These are phyloP conservation scores for Penicillium cinerascens DNA, from an alignment of 495 filamentous ascomycete genomes.

Conservation along the genomic window DNA sequence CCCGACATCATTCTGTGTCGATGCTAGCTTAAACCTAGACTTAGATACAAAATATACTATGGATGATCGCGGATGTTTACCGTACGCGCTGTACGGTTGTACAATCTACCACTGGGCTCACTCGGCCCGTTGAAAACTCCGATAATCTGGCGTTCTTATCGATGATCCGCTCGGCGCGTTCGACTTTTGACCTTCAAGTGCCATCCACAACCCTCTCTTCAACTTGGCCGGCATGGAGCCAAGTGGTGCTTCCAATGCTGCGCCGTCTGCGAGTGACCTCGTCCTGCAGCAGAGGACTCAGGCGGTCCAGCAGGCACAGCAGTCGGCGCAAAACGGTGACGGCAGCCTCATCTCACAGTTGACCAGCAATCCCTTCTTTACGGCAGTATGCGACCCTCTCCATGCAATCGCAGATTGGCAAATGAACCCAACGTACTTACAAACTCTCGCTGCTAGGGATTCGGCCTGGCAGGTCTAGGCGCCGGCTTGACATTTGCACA, in stretches of 20 bases:
- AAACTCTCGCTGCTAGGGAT: slow-evolving; percentile 47
- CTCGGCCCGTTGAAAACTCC: slow-evolving; percentile 37
- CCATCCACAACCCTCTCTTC: slow-evolving; percentile 9
- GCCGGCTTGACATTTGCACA: slow-evolving; percentile 73
- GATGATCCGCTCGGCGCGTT: not conserved
- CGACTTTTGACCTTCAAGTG: slow-evolving; percentile 1
- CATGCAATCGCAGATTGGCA: not conserved
- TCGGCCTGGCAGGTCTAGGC: slow-evolving; percentile 86
- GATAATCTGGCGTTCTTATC: slow-evolving; percentile 26
- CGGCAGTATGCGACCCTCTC: slow-evolving; percentile 46
- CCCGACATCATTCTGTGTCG: not conserved
- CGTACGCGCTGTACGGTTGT: not conserved
- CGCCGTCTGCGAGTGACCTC: slow-evolving; percentile 36
- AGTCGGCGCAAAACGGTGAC: slow-evolving; percentile 31
- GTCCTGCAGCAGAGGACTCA: slow-evolving; percentile 40
- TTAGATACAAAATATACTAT: not conserved
- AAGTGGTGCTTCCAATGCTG: slow-evolving; percentile 31
- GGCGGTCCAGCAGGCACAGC: slow-evolving; percentile 26
- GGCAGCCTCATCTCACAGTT: slow-evolving; percentile 52
- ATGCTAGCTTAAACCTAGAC: not conserved
- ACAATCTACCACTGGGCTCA: slow-evolving; percentile 5
- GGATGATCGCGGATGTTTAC: not conserved
- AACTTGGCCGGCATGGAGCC: slow-evolving; percentile 37
- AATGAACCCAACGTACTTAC: not conserved
- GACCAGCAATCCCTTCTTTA: slow-evolving; percentile 66